Evolutionary conservation across 345 rosid species (phyloP).

Genomic region (Eucalyptus sp.): DNA sequence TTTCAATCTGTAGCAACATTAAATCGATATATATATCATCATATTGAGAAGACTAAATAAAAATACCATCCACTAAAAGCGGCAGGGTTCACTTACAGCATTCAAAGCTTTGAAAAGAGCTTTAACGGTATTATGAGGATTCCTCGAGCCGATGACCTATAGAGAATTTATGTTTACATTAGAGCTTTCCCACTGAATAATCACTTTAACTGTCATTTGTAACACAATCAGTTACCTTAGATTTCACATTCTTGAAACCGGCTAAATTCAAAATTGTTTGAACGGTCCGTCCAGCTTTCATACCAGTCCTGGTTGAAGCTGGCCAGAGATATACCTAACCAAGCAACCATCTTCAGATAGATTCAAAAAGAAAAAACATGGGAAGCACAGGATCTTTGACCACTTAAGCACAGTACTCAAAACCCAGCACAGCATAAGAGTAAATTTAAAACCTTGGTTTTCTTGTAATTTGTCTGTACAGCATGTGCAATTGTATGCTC

Average conservation of each 20-base stretch:
- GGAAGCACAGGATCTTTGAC: not conserved
- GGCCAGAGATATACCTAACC: constrained; percentile 91
- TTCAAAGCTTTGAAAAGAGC: constrained; percentile 88
- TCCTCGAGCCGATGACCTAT: constrained; percentile 91
- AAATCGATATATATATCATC: not conserved
- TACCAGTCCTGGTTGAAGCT: constrained; percentile 71
- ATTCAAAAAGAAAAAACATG: not conserved
- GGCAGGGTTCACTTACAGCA: constrained; percentile 47
- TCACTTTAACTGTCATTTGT: not conserved
- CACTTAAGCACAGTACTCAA: not conserved
- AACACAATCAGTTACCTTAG: constrained; percentile 48
- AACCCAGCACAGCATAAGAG: not conserved
- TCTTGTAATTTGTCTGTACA: constrained; percentile 66
- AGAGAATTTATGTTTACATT: not conserved
- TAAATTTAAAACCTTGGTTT: constrained; percentile 63
- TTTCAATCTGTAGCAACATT: constrained; percentile 52
- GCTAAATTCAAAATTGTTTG: constrained; percentile 67
- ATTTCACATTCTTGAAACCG: constrained; percentile 88
- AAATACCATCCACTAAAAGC: not conserved
- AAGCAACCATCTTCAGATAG: not conserved
- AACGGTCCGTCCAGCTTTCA: constrained; percentile 90
- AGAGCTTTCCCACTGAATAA: not conserved
- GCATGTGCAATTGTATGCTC: constrained; percentile 98
- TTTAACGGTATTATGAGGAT: constrained; percentile 88
- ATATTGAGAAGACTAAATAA: not conserved